Percentiles rank a stretch among this genome's conserved stretches.
Conservation (phyloP, 2,329 filamentous ascomycete genomes). For the Fusarium coffeatum region DNA sequence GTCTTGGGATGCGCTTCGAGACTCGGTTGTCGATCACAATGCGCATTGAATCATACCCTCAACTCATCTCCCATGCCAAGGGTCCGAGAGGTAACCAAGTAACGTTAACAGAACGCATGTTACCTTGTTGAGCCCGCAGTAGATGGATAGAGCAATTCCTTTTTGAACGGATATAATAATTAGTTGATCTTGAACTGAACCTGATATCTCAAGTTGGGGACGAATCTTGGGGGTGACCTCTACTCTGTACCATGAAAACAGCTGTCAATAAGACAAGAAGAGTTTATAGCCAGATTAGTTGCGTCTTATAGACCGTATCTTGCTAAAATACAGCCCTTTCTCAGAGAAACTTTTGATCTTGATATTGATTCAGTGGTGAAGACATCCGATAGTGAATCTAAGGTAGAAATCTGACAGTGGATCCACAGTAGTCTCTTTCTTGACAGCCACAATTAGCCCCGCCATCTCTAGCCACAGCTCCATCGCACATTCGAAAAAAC, state of each 20-base stretch:
- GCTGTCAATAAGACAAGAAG: neutral
- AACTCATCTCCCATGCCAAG: neutral
- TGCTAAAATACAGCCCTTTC: neutral
- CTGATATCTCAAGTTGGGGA: neutral
- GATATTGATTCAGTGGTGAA: neutral
- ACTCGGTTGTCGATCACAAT: conserved; percentile 32
- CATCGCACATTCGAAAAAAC: too few relatives aligned
- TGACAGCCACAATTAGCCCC: neutral
- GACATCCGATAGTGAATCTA: neutral
- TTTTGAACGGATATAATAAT: neutral
- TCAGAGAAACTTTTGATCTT: neutral
- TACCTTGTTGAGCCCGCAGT: neutral
- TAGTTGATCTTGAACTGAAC: neutral
- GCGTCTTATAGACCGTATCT: neutral
- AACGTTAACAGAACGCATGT: neutral
- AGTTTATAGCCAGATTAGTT: neutral
- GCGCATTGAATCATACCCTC: conserved; percentile 12
- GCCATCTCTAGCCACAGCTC: neutral
- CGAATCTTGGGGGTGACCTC: neutral
- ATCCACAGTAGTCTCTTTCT: neutral
- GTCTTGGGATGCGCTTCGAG: neutral
- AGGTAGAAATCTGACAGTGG: neutral
- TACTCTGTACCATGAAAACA: neutral
- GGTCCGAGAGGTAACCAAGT: neutral
- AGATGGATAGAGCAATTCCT: neutral